These are phyloP conservation scores for Diaporthe eres DNA, from an alignment of 2,329 filamentous ascomycete species.

Conservation along the genomic window DNA sequence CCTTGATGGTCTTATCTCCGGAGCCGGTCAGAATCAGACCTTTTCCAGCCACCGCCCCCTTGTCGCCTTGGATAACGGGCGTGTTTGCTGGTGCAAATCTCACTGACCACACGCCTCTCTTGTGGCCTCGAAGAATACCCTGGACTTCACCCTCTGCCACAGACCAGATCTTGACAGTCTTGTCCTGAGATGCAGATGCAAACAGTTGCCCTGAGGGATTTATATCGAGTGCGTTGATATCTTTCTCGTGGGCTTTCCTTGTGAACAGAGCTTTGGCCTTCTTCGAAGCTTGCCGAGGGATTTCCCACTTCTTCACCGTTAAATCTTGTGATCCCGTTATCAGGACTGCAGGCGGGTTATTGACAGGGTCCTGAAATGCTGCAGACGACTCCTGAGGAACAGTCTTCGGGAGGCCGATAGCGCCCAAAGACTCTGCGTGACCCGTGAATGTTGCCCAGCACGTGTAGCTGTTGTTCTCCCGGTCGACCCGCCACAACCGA, in stretches of 20 bases:
- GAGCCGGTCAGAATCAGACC: constrained; percentile 91
- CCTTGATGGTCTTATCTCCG: constrained; percentile 94
- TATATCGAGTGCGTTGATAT: constrained; percentile 95
- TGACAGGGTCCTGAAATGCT: constrained; percentile 80
- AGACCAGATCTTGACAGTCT: constrained; percentile 97
- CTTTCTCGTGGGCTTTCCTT: constrained; percentile 96
- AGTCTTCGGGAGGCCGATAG: constrained; percentile 84
- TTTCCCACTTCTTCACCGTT: constrained; percentile 95
- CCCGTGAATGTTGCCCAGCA: constrained; percentile 78
- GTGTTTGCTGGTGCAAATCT: constrained; percentile 87
- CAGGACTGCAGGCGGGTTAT: constrained; percentile 85
- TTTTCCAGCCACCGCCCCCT: constrained; percentile 80
- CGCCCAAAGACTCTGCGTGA: constrained; percentile 93
- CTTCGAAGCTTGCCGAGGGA: constrained; percentile 71
- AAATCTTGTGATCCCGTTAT: constrained; percentile 95
- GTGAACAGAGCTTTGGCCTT: constrained; percentile 82
- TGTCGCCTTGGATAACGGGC: constrained; percentile 79
- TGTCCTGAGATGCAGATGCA: constrained; percentile 96
- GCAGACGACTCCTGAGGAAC: constrained; percentile 77
- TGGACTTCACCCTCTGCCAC: constrained; percentile 89
- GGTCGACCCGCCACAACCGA: constrained; percentile 89
- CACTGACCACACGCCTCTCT: constrained; percentile 95
- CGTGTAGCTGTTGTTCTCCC: constrained; percentile 75
- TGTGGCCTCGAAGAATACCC: constrained; percentile 92
- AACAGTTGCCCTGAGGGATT: constrained; percentile 84